These are phyloP conservation scores for Aspergillus carbonarius DNA, from an alignment of 2,329 filamentous ascomycete species.

Conservation along the genomic window DNA sequence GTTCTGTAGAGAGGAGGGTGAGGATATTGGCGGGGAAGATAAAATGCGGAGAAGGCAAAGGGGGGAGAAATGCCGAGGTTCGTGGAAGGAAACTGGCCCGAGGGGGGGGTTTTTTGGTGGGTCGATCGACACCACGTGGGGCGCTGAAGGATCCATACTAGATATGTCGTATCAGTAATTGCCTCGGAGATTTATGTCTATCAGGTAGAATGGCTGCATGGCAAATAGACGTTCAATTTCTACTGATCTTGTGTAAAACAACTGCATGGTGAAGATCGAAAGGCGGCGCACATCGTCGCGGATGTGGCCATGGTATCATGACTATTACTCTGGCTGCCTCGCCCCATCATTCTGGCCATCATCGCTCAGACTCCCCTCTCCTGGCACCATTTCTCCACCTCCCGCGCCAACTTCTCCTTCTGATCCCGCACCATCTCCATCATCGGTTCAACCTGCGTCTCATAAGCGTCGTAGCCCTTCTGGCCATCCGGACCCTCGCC, in stretches of 20 bases:
- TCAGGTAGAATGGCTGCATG: not conserved
- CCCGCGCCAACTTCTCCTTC: conserved; percentile 35
- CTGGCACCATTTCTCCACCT: conserved; percentile 48
- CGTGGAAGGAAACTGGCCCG: not conserved
- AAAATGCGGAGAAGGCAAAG: not conserved
- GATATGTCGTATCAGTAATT: not conserved
- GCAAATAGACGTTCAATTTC: too few species aligned
- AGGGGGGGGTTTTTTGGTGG: not conserved
- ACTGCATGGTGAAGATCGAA: not conserved
- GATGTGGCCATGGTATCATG: not conserved
- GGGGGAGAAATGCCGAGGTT: not conserved
- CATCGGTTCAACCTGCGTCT: conserved; percentile 41
- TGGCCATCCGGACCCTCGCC: conserved; percentile 10
- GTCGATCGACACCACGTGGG: not conserved
- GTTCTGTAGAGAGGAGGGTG: not conserved
- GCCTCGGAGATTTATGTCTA: not conserved
- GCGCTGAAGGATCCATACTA: not conserved
- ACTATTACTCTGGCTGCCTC: not conserved
- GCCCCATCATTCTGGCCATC: too few species aligned
- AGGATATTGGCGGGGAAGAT: too few species aligned
- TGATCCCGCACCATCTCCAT: conserved; percentile 38
- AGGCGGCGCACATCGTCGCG: not conserved
- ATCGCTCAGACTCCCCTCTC: conserved; percentile 41
- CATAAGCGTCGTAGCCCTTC: conserved; percentile 16
- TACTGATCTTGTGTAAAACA: not conserved